Evolutionary conservation across 2,329 filamentous ascomycete genomes (phyloP).

Genomic region (Epicoccum nigrum): DNA sequence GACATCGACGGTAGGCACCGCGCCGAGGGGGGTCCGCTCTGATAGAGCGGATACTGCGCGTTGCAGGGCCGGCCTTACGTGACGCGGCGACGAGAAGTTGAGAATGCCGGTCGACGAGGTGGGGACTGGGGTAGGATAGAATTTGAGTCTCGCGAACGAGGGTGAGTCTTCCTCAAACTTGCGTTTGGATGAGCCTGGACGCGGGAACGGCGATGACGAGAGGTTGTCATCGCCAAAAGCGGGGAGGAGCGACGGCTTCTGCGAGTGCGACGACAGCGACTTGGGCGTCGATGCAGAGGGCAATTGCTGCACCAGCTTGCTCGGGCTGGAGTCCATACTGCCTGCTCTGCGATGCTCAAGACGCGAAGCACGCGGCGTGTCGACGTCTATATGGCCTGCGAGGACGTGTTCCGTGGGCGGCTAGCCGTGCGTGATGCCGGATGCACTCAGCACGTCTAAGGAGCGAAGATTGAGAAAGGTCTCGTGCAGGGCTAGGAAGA

Average conservation of each 20-base stretch:
- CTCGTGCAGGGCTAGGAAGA: conserved; percentile 23
- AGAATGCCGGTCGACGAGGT: conserved; percentile 93
- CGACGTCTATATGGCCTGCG: conserved; percentile 24
- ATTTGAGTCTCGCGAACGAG: conserved; percentile 60
- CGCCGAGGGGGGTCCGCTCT: conserved; percentile 81
- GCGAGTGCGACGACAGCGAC: conserved; percentile 48
- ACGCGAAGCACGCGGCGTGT: conserved; percentile 43
- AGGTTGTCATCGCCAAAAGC: conserved; percentile 70
- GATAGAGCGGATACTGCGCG: conserved; percentile 67
- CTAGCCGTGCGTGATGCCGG: conserved; percentile 30
- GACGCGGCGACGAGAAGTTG: conserved; percentile 73
- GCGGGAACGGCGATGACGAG: conserved; percentile 78
- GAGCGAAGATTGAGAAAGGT: conserved; percentile 20
- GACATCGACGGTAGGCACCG: conserved; percentile 82
- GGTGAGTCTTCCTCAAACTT: conserved; percentile 61
- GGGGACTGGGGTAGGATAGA: conserved; percentile 89
- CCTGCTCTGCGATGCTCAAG: conserved; percentile 18
- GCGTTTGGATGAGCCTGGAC: conserved; percentile 67
- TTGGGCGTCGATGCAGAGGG: conserved; percentile 34
- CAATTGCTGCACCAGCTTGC: conserved; percentile 34
- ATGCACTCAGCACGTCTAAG: conserved; percentile 24
- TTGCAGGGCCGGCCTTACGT: conserved; percentile 58
- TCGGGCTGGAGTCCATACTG: conserved; percentile 44
- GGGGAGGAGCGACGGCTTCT: conserved; percentile 74
- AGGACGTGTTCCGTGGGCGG: conserved; percentile 34